Evolutionary conservation across 306 rosid species (phyloP), one percentile per base, ranked within the genome.

Genomic region (Quercus aquifolioides): DNA sequence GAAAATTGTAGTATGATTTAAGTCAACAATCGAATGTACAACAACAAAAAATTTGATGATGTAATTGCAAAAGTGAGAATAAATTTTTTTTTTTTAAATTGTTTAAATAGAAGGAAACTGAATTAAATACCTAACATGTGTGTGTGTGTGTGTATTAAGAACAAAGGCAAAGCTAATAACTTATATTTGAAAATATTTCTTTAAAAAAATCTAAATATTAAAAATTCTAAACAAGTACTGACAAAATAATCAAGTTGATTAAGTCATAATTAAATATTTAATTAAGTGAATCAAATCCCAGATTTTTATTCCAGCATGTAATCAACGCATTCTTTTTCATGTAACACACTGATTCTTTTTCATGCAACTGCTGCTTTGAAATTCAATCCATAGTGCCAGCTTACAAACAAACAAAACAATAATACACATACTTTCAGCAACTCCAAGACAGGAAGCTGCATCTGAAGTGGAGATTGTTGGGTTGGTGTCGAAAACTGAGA

Each of bases 381-480:
- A 25, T 33, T 65, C n/a, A 65, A 10, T 68, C 35, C 59, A 54
- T 14, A 19, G 28, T n/a, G 63, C 20, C 62, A 70, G 49, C 60
- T 41, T 76, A 76, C 75, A 55, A 69, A 17, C 67, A 55, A 60
- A 60, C 68, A n/a, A 62, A n/a, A 62, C 49, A 77, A 69, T 28
- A 57, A 31, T 5, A 69, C 33, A 85, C 89, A 35, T 84, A 92
- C 99, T 85, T 95, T 95, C 65, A 92, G 89, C 91, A 95, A 89
- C 85, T 92, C 99, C 75, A 92, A 78, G 71, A 95, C 90, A 30
- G 99, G 99, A 78, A 95, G 90, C 67, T 90, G 99, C 52, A 82
- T 85, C 85, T 92, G 92, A 71, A 95, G 93, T 13, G 91, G 74
- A 77, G 92, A 86, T 73, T 91, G 79, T 82, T 91, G 96, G 67